These are phyloP conservation scores for Metarhizium guizhouense DNA, from an alignment of 2,329 filamentous ascomycete genomes.

Conservation along the genomic window DNA sequence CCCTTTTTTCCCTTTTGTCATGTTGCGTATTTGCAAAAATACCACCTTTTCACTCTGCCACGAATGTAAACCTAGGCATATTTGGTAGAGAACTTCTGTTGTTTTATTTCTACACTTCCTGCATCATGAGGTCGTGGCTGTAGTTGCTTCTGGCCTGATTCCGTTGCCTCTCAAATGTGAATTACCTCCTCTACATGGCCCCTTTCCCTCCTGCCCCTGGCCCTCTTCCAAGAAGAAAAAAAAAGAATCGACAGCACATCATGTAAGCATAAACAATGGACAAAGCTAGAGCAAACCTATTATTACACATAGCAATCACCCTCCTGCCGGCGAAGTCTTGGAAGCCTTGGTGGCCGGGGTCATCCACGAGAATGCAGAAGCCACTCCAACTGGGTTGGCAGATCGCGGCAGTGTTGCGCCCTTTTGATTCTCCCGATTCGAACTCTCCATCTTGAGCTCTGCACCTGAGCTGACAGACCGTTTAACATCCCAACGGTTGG, in stretches of 20 bases:
- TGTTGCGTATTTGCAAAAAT: background rate
- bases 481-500: conserved; percentile 46
- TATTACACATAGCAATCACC: conserved; percentile 9
- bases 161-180: conserved; percentile 4
- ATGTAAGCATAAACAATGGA: background rate
- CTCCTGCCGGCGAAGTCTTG: conserved; percentile 25
- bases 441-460: conserved; percentile 26
- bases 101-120: background rate
- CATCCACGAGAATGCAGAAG: conserved; percentile 90
- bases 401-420: conserved; percentile 41
- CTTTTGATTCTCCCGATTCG: conserved; percentile 28
- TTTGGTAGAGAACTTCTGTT: background rate
- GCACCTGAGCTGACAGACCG: conserved; percentile 36
- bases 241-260: background rate
- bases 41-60: background rate
- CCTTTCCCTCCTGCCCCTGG: background rate
- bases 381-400: conserved; percentile 82
- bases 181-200: conserved; percentile 10
- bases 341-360: conserved; percentile 38
- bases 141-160: background rate
- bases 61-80: background rate
- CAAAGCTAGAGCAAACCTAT: background rate
- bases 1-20: background rate
- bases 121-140: background rate
- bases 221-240: background rate